Conservation (phyloP, 2,329 filamentous ascomycete species). For the Sclerotinia spermophila region DNA sequence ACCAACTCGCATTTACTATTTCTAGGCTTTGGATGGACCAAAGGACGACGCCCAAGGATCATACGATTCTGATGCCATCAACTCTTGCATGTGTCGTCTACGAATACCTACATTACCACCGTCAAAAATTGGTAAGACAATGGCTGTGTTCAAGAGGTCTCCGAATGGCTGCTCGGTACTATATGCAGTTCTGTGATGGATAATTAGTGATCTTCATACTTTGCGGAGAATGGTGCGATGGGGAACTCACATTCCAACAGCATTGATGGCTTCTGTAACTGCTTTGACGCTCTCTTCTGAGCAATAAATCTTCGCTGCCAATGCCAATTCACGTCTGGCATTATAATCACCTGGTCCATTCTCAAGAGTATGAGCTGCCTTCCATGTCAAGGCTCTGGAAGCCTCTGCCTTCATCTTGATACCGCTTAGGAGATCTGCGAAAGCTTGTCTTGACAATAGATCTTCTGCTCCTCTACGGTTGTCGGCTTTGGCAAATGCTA, state of each 20-base stretch:
- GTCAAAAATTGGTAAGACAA: slow-evolving; percentile 49
- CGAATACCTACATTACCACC: slow-evolving; percentile 53
- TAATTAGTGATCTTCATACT: slow-evolving; percentile 15
- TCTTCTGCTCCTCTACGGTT: slow-evolving; percentile 43
- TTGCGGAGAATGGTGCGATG: background rate
- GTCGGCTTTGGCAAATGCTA: slow-evolving; percentile 49
- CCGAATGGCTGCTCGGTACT: slow-evolving; percentile 38
- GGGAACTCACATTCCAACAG: slow-evolving; percentile 46
- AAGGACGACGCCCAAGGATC: slow-evolving; percentile 45
- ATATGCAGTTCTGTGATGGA: slow-evolving; percentile 14
- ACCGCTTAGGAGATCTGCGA: slow-evolving; percentile 49
- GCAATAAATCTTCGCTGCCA: slow-evolving; percentile 50
- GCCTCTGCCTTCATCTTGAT: slow-evolving; percentile 52
- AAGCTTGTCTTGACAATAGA: slow-evolving; percentile 46
- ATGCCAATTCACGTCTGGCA: slow-evolving; percentile 41
- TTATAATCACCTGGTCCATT: slow-evolving; percentile 39
- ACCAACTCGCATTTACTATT: background rate
- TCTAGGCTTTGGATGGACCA: slow-evolving; percentile 10
- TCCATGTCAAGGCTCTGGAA: slow-evolving; percentile 48
- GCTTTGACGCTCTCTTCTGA: slow-evolving; percentile 48
- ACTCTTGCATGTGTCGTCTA: slow-evolving; percentile 45
- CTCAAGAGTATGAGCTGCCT: slow-evolving; percentile 43
- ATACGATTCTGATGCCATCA: slow-evolving; percentile 45
- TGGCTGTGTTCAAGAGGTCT: slow-evolving; percentile 44
- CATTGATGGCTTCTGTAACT: slow-evolving; percentile 48